A percentile compares a stretch with the other conserved stretches of the same genome.
Evolutionary conservation across 2,329 filamentous ascomycete species (phyloP).

Genomic region (Lojkania enalia): DNA sequence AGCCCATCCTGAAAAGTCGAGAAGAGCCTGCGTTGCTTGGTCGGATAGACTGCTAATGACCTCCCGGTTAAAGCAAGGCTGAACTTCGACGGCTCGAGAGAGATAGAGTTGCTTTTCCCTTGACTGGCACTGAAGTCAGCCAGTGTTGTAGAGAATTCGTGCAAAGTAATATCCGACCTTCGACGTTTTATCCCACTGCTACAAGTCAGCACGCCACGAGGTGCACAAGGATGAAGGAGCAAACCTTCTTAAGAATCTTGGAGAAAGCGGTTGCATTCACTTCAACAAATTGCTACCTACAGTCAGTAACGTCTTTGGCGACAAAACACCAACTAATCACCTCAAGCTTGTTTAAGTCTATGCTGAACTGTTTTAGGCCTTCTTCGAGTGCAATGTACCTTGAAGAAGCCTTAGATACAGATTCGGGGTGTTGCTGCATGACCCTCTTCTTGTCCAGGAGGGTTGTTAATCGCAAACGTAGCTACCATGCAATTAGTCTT

Average conservation of each 20-base stretch:
- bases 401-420: conserved; percentile 82
- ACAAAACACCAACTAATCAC: conserved; percentile 44
- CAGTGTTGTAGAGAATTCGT: conserved; percentile 19
- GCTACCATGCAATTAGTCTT: conserved; percentile 57
- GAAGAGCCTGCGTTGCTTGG: conserved; percentile 91
- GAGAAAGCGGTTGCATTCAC: conserved; percentile 98
- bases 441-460: conserved; percentile 94
- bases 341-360: conserved; percentile 91
- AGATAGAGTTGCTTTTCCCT: conserved; percentile 98
- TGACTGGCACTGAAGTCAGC: conserved; percentile 59
- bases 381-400: conserved; percentile 95
- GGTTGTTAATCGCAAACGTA: conserved; percentile 89
- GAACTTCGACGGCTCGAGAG: conserved; percentile 92
- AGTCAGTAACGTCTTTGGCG: conserved; percentile 28
- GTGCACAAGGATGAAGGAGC: conserved; percentile 22
- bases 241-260: conserved; percentile 93
- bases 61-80: conserved; percentile 96
- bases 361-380: conserved; percentile 95
- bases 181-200: conserved; percentile 94
- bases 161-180: conserved; percentile 61
- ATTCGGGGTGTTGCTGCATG: conserved; percentile 75
- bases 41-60: conserved; percentile 97
- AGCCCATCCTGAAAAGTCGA: conserved; percentile 94
- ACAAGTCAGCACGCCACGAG: conserved; percentile 45
- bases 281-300: conserved; percentile 84